These are phyloP conservation scores for Cordyceps pruinosa DNA, from an alignment of 2,329 filamentous ascomycete genomes.

Conservation along the genomic window DNA sequence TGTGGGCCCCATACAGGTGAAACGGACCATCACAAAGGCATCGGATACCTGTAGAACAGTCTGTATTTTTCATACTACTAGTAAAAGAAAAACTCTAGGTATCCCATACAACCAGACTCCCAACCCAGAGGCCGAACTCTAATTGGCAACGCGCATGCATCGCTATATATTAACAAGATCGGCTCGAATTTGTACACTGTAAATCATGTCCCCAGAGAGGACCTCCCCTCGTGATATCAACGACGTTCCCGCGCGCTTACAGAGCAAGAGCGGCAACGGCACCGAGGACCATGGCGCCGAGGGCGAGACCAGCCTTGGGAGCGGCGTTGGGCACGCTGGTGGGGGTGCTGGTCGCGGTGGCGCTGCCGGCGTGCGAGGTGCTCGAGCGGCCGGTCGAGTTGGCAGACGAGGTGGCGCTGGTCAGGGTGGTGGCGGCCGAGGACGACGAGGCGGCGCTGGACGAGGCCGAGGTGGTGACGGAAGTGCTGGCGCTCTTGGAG, in stretches of 20 bases:
- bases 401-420: slow-evolving; percentile 18
- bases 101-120: slow-evolving; percentile 7
- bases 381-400: slow-evolving; percentile 20
- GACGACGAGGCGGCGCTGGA: neutral
- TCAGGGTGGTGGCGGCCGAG: slow-evolving; percentile 15
- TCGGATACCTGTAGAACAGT: neutral
- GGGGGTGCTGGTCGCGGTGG: slow-evolving; percentile 13
- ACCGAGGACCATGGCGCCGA: slow-evolving; percentile 21
- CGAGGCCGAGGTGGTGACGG: slow-evolving; percentile 11
- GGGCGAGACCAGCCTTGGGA: slow-evolving; percentile 18
- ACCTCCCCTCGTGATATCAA: no score
- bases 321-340: slow-evolving; percentile 21
- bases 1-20: neutral
- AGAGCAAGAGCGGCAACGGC: slow-evolving; percentile 25
- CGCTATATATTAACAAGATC: slow-evolving; percentile 11
- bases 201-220: neutral
- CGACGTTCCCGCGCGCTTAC: slow-evolving; percentile 15
- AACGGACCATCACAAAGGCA: no score
- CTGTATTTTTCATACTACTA: slow-evolving; percentile 1
- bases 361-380: slow-evolving; percentile 14
- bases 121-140: neutral
- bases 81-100: slow-evolving; percentile 1
- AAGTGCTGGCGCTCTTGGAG: slow-evolving; percentile 20
- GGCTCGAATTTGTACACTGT: slow-evolving; percentile 13
- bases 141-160: neutral